Conservation (phyloP, 805 yeast genomes). For the Helenozyma baotianmanensis region DNA sequence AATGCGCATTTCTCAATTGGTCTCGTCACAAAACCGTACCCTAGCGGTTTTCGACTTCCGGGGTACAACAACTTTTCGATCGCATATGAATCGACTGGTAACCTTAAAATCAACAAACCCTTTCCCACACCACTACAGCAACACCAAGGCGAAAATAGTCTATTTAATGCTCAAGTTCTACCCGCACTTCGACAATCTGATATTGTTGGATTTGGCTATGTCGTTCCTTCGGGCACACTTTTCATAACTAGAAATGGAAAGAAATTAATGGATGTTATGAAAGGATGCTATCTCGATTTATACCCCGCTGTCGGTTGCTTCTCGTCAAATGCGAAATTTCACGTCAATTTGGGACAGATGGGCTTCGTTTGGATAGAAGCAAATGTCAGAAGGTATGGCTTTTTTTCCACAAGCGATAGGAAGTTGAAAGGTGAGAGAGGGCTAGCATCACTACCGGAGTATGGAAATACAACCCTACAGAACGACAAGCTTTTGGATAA, state of each 20-base stretch:
- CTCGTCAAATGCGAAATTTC: conserved; percentile 38
- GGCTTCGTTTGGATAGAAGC: conserved; percentile 48
- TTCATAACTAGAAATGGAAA: conserved; percentile 55
- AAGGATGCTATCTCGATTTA: conserved; percentile 45
- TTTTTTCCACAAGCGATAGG: conserved; percentile 45
- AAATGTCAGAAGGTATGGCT: conserved; percentile 52
- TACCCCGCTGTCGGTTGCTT: conserved; percentile 54
- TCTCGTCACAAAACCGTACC: conserved; percentile 67
- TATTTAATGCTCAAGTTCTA: conserved; percentile 41
- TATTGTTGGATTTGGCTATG: conserved; percentile 53
- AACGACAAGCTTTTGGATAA: conserved; percentile 57
- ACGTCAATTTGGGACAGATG: conserved; percentile 40
- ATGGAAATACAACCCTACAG: conserved; percentile 19
- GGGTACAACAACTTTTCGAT: conserved; percentile 68
- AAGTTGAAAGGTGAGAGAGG: conserved; percentile 37
- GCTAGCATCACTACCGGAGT: conserved; percentile 35
- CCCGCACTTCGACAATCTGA: conserved; percentile 52
- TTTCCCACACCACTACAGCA: conserved; percentile 46
- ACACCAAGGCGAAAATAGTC: conserved; percentile 36
- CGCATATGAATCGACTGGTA: conserved; percentile 71
- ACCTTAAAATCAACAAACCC: conserved; percentile 62
- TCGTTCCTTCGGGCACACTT: conserved; percentile 43
- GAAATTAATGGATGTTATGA: conserved; percentile 47
- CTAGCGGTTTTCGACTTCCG: conserved; percentile 62
- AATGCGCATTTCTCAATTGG: conserved; percentile 62